phyloP scores from a whole-genome alignment of 495 filamentous ascomycete species.

The Aspergillus heteromorphus region DNA sequence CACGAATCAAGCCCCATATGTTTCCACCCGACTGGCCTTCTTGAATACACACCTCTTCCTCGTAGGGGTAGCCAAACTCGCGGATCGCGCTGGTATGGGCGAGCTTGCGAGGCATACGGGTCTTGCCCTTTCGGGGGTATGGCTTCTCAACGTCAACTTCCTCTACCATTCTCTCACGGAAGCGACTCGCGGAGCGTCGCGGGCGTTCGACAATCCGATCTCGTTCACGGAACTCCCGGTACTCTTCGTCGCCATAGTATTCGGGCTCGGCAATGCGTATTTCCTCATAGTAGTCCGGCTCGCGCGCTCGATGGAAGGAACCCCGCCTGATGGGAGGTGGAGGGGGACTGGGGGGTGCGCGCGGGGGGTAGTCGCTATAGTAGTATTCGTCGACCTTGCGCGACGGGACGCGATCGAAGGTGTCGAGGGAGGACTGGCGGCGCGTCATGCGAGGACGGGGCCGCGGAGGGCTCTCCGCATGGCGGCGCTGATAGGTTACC shows the following conservation, averaged over 20 bases:
- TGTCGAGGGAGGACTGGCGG: conserved; percentile 65
- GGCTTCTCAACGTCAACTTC: conserved; percentile 41
- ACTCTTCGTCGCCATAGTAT: conserved; percentile 63
- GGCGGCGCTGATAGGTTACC: conserved; percentile 35
- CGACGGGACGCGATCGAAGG: conserved; percentile 62
- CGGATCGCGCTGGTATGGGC: conserved; percentile 73
- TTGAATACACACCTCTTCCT: conserved; percentile 62
- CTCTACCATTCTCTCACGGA: conserved; percentile 32
- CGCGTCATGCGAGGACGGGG: conserved; percentile 55
- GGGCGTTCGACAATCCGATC: conserved; percentile 32
- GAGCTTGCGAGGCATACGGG: conserved; percentile 70
- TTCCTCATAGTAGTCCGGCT: conserved; percentile 55
- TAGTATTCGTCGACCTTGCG: conserved; percentile 52
- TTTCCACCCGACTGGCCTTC: background rate
- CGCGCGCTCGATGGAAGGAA: conserved; percentile 40
- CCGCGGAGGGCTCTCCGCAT: conserved; percentile 33
- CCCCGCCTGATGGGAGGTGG: conserved; percentile 22
- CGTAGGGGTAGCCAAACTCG: conserved; percentile 78
- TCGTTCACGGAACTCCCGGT: conserved; percentile 52
- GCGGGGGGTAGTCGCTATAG: conserved; percentile 32
- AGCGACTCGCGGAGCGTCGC: conserved; percentile 42
- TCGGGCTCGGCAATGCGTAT: conserved; percentile 65
- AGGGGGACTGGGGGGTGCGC: conserved; percentile 31
- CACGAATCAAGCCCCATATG: background rate
- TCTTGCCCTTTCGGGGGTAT: conserved; percentile 82